phyloP scores from a whole-genome alignment of 768 basidiomycete species.

The Hericium rajendrae region DNA sequence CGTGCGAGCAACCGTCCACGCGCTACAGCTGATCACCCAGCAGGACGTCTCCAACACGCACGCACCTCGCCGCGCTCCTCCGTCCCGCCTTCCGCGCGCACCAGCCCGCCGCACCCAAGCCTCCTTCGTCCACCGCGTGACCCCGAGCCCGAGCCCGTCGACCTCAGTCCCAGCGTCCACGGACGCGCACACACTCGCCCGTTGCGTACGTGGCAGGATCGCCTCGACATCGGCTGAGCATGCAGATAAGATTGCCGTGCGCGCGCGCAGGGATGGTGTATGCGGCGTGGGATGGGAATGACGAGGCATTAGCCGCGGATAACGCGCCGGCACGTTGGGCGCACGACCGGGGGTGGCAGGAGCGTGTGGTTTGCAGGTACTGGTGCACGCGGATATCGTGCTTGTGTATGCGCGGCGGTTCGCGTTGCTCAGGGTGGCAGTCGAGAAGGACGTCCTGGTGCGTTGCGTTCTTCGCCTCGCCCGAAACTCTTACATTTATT shows the following conservation, averaged over 20 bases:
- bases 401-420: conserved; percentile 46
- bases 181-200: conserved; percentile 44
- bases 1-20: no score
- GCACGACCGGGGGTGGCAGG: conserved; percentile 8
- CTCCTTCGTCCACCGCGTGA: not conserved
- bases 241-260: conserved; percentile 30
- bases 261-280: conserved; percentile 30
- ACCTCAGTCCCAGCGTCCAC: conserved; percentile 31
- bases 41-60: conserved; percentile 33
- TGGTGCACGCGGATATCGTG: conserved; percentile 44
- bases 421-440: conserved; percentile 22
- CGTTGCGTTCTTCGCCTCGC: conserved; percentile 4
- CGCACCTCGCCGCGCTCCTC: no score
- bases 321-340: not conserved
- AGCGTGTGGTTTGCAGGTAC: conserved; percentile 34
- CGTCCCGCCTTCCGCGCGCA: conserved; percentile 35
- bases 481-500: not conserved
- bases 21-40: conserved; percentile 38
- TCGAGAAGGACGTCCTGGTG: conserved; percentile 50
- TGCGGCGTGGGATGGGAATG: conserved; percentile 62
- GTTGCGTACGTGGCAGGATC: conserved; percentile 50
- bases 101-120: conserved; percentile 17
- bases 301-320: conserved; percentile 42
- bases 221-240: conserved; percentile 45
- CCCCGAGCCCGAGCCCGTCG: conserved; percentile 15